phyloP scores from a whole-genome alignment of 257 asterid genomes.

The Solanum appendiculatum region DNA sequence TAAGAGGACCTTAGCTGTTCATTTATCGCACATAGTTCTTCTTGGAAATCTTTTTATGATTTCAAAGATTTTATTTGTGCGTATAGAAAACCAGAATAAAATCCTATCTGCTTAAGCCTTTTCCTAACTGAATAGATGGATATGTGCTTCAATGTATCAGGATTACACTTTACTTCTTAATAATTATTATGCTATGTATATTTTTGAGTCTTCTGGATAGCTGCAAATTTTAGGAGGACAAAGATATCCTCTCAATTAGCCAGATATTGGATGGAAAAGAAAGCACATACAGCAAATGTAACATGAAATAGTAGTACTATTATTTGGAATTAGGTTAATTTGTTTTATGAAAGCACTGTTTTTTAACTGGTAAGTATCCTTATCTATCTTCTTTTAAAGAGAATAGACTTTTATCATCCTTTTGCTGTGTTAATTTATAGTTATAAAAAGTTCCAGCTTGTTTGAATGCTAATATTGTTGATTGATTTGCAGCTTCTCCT shows the following conservation, averaged over 20 bases:
- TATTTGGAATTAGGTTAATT: not conserved
- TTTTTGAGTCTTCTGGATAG: not conserved
- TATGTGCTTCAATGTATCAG: not conserved
- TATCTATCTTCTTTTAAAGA: not conserved
- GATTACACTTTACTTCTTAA: not conserved
- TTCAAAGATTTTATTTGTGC: not conserved
- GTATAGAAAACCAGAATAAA: not conserved
- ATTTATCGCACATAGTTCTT: not conserved
- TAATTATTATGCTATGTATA: not conserved
- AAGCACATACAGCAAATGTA: not conserved
- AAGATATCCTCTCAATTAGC: not conserved
- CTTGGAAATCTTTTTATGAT: not conserved
- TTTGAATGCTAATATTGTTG: not conserved
- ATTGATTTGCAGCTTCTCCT: slow-evolving; percentile 51
- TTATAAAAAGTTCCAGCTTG: not conserved
- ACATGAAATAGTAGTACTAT: not conserved
- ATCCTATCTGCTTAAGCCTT: not conserved
- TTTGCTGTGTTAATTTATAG: not conserved
- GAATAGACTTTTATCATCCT: not conserved
- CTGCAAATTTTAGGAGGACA: not conserved
- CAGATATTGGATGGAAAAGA: not conserved
- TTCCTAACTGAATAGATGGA: not conserved
- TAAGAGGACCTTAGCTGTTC: not conserved
- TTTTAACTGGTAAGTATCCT: too few species aligned
- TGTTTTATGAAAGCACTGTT: not conserved